phyloP scores from a whole-genome alignment of 1,284 basidiomycete genomes.

The Termitomyces sp. region DNA sequence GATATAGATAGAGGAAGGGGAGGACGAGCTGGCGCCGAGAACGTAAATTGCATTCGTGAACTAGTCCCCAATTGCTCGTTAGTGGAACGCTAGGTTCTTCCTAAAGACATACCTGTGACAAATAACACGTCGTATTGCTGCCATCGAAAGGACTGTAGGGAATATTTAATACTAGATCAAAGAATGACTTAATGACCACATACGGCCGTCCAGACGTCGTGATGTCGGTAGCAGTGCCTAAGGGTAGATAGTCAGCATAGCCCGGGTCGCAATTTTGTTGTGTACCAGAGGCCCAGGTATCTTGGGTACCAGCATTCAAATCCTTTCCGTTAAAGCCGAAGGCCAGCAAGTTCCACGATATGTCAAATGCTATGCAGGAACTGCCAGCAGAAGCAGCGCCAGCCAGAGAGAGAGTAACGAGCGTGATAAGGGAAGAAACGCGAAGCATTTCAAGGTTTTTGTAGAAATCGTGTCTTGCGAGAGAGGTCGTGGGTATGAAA shows the following conservation, averaged over 20 bases:
- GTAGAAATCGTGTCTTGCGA: neutral
- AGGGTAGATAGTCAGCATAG: neutral
- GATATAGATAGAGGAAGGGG: constrained; percentile 61
- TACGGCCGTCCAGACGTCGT: constrained; percentile 66
- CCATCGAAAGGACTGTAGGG: constrained; percentile 60
- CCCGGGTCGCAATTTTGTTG: neutral
- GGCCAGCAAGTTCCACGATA: constrained; percentile 64
- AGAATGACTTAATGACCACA: constrained; percentile 25
- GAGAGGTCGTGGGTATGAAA: constrained; percentile 3
- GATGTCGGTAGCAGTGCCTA: constrained; percentile 57
- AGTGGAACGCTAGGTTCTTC: neutral
- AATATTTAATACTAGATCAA: neutral
- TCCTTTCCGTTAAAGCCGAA: constrained; percentile 74
- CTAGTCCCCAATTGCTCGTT: constrained; percentile 27
- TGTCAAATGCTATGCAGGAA: constrained; percentile 68
- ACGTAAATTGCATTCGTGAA: constrained; percentile 78
- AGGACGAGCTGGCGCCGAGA: constrained; percentile 65
- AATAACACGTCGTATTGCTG: constrained; percentile 63
- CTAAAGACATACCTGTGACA: constrained; percentile 46
- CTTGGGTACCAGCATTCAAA: constrained; percentile 62
- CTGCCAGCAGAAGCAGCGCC: constrained; percentile 33
- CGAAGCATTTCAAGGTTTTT: constrained; percentile 17
- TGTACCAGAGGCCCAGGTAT: constrained; percentile 57
- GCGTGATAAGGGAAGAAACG: constrained; percentile 48
- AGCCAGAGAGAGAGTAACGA: constrained; percentile 46